Evolutionary conservation across 805 yeast genomes (phyloP).

Genomic region (Blastobotrys muscicola): DNA sequence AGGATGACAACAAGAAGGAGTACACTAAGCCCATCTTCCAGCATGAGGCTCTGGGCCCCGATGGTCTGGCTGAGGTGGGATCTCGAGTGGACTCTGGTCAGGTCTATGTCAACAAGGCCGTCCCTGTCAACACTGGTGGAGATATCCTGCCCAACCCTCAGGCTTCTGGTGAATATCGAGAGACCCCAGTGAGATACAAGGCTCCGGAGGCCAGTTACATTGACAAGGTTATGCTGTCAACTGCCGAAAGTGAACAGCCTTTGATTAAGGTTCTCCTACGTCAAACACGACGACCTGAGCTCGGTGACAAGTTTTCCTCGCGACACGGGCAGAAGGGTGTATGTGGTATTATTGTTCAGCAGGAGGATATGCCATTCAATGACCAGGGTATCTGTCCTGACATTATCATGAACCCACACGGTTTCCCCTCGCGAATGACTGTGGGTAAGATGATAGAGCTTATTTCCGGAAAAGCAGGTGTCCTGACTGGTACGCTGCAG

Average conservation of each 20-base stretch:
- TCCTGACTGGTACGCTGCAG: conserved; percentile 78
- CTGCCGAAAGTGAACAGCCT: conserved; percentile 91
- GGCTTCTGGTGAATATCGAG: conserved; percentile 55
- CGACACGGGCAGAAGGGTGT: conserved; percentile 99
- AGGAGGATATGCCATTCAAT: conserved; percentile 92
- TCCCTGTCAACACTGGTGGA: conserved; percentile 70
- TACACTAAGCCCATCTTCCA: conserved; percentile 70
- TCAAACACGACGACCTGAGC: conserved; percentile 94
- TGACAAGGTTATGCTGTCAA: conserved; percentile 96
- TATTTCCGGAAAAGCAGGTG: conserved; percentile 96
- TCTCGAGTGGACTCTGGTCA: conserved; percentile 85
- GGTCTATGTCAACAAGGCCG: conserved; percentile 85
- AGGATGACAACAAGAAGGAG: conserved; percentile 33
- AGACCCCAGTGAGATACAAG: conserved; percentile 82
- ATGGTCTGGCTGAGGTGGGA: conserved; percentile 96
- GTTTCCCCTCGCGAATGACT: conserved; percentile 99
- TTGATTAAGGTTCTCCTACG: conserved; percentile 83
- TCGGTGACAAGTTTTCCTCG: conserved; percentile 95
- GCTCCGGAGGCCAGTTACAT: conserved; percentile 94
- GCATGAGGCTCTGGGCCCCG: conserved; percentile 81
- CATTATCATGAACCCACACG: conserved; percentile 98
- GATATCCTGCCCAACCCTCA: conserved; percentile 43
- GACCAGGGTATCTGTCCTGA: conserved; percentile 91
- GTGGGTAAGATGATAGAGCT: conserved; percentile 98
- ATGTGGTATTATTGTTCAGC: conserved; percentile 95